These are phyloP conservation scores for Puccinia coronata DNA, from an alignment of 1,284 basidiomycete species.

Conservation along the genomic window DNA sequence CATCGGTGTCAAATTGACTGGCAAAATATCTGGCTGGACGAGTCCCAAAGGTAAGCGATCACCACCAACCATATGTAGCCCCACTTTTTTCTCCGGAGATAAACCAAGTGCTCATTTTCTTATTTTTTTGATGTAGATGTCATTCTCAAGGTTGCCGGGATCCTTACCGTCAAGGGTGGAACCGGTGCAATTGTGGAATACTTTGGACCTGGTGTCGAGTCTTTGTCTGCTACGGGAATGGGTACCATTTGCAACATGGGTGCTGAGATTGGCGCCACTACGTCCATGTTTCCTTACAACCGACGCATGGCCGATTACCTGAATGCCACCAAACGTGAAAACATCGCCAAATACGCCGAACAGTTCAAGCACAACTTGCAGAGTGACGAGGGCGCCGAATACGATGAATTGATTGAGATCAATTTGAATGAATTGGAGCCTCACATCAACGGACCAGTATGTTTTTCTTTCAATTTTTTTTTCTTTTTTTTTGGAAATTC, in stretches of 20 bases:
- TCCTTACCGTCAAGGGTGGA: constrained; percentile 95
- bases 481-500: not conserved
- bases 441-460: constrained; percentile 89
- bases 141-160: constrained; percentile 95
- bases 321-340: constrained; percentile 83
- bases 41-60: constrained; percentile 85
- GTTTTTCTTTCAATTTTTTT: constrained; percentile 51
- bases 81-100: not conserved
- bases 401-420: constrained; percentile 92
- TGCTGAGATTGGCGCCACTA: constrained; percentile 98
- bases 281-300: constrained; percentile 99
- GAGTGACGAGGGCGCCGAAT: constrained; percentile 85
- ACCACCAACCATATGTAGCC: not conserved
- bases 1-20: constrained; percentile 94
- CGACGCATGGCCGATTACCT: constrained; percentile 89
- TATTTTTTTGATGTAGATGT: constrained; percentile 66
- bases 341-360: constrained; percentile 87
- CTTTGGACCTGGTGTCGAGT: constrained; percentile 86
- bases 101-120: constrained; percentile 1
- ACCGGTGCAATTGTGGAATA: constrained; percentile 97
- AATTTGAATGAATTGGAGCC: constrained; percentile 96
- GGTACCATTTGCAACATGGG: constrained; percentile 99
- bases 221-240: constrained; percentile 98
- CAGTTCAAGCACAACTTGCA: constrained; percentile 87
- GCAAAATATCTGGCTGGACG: constrained; percentile 94